These are phyloP conservation scores for Podaxis rugospora DNA, from an alignment of 768 basidiomycete genomes.

Conservation along the genomic window DNA sequence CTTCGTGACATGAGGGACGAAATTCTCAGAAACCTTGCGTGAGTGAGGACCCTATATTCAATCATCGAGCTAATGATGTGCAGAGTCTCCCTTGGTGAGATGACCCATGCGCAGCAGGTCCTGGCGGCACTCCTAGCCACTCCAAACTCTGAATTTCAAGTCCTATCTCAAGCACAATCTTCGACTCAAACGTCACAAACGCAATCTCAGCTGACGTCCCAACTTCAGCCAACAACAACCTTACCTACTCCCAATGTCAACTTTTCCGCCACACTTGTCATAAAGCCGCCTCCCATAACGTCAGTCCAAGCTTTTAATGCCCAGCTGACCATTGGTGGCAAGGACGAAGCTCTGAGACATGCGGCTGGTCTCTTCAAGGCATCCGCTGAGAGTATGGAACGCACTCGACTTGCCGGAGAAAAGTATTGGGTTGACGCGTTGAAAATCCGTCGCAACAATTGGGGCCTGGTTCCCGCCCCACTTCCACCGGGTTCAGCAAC, in stretches of 20 bases:
- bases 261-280: slow-evolving; percentile 61
- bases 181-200: not conserved
- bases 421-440: slow-evolving; percentile 82
- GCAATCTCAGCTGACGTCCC: slow-evolving; percentile 8
- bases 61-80: slow-evolving; percentile 11
- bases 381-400: slow-evolving; percentile 68
- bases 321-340: slow-evolving; percentile 70
- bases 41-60: slow-evolving; percentile 26
- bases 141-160: not conserved
- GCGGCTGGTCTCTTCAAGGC: slow-evolving; percentile 67
- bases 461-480: slow-evolving; percentile 78
- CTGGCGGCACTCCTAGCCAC: slow-evolving; percentile 53
- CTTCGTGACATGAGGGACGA: slow-evolving; percentile 70
- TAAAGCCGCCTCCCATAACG: slow-evolving; percentile 58
- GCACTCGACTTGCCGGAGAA: slow-evolving; percentile 55
- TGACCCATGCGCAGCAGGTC: slow-evolving; percentile 72
- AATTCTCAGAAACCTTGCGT: slow-evolving; percentile 70
- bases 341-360: slow-evolving; percentile 74
- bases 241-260: slow-evolving; percentile 14
- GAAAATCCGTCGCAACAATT: slow-evolving; percentile 70
- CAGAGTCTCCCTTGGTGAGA: slow-evolving; percentile 76
- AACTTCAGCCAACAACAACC: slow-evolving; percentile 18
- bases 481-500: slow-evolving; percentile 64
- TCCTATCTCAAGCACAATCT: slow-evolving; percentile 14
- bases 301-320: slow-evolving; percentile 72